phyloP scores from a whole-genome alignment of 176 grass and related monocot genomes.

The Eleusine indica region DNA sequence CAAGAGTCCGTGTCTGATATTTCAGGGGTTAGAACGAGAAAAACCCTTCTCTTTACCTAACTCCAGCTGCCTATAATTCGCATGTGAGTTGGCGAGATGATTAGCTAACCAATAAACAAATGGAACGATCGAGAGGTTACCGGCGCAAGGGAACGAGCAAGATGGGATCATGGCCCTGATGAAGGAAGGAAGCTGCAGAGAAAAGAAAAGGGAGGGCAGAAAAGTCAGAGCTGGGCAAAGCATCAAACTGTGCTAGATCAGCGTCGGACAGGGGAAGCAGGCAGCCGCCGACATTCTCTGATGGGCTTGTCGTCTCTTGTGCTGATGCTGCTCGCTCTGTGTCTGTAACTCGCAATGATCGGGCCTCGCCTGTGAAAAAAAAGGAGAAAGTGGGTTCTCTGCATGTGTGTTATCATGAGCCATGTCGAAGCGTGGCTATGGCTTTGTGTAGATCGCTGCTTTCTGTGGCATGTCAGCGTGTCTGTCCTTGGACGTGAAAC shows the following conservation, averaged over 20 bases:
- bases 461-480: not conserved
- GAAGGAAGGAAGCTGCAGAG: not conserved
- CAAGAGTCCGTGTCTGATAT: not conserved
- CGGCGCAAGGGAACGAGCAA: not conserved
- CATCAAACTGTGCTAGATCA: not conserved
- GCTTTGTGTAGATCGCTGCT: not conserved
- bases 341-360: too few relatives aligned
- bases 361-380: not conserved
- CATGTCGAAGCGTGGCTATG: slow-evolving; percentile 8
- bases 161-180: slow-evolving; percentile 35
- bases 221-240: slow-evolving; percentile 29
- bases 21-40: slow-evolving; percentile 11
- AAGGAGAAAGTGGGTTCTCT: not conserved
- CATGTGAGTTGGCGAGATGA: slow-evolving; percentile 45
- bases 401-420: slow-evolving; percentile 8
- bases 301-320: not conserved
- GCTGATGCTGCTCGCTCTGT: not conserved
- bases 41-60: slow-evolving; percentile 33
- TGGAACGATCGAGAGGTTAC: not conserved
- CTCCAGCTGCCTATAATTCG: slow-evolving; percentile 26
- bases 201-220: not conserved
- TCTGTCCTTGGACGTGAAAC: not conserved
- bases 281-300: slow-evolving; percentile 40
- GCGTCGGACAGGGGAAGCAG: not conserved
- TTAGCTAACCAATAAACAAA: slow-evolving; percentile 18